A percentile compares a stretch with the other conserved stretches of the same genome.
Evolutionary conservation across 129 eudicot genomes (phyloP).

Genomic region (Mikania micrantha): DNA sequence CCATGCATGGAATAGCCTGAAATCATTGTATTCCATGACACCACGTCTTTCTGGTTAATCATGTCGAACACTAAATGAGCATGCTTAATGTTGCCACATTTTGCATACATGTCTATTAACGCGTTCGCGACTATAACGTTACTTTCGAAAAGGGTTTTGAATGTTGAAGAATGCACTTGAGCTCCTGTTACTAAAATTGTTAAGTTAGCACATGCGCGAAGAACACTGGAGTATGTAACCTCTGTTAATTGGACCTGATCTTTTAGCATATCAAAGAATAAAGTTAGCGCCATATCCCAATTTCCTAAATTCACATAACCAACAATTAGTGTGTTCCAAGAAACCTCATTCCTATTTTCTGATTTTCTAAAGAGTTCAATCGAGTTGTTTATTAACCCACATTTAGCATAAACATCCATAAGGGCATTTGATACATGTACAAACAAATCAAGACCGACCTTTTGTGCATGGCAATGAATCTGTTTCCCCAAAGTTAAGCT

Average conservation of each 20-base stretch:
- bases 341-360: conserved; percentile 47
- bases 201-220: conserved; percentile 65
- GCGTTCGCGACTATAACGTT: conserved; percentile 49
- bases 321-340: conserved; percentile 84
- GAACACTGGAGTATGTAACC: conserved; percentile 62
- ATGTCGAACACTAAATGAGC: conserved; percentile 47
- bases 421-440: conserved; percentile 66
- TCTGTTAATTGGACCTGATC: conserved; percentile 42
- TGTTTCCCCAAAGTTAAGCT: conserved; percentile 47
- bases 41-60: conserved; percentile 44
- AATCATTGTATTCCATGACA: conserved; percentile 73
- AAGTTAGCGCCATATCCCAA: conserved; percentile 43
- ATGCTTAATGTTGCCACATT: conserved; percentile 60
- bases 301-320: conserved; percentile 56
- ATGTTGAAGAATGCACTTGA: conserved; percentile 48
- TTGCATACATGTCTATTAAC: conserved; percentile 68
- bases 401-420: conserved; percentile 78
- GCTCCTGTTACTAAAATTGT: conserved; percentile 53
- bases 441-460: conserved; percentile 54
- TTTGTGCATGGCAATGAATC: conserved; percentile 44
- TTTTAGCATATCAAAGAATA: conserved; percentile 50
- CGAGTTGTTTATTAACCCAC: conserved; percentile 53
- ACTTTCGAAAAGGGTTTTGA: conserved; percentile 41
- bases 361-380: conserved; percentile 39
- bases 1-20: conserved; percentile 85